A percentile compares a stretch with the other conserved stretches of the same genome.
These are phyloP conservation scores for Clavariopsis aquatica DNA, from an alignment of 495 filamentous ascomycete species.

Conservation along the genomic window DNA sequence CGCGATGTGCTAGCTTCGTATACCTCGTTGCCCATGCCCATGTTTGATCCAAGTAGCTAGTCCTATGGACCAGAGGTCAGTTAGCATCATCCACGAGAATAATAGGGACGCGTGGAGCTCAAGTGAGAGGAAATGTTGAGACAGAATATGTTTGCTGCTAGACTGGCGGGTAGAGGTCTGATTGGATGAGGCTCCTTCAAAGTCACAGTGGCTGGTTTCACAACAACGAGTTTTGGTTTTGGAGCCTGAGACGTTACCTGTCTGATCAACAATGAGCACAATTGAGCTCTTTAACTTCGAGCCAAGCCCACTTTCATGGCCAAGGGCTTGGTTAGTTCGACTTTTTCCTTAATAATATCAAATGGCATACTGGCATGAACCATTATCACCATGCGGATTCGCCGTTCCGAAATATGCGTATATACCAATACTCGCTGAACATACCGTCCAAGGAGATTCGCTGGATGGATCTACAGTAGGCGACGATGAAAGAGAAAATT, in stretches of 20 bases:
- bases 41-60: too few relatives aligned
- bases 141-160: neutral
- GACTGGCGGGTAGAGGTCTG: neutral
- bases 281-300: neutral
- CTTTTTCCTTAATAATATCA: neutral
- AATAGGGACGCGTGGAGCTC: too few relatives aligned
- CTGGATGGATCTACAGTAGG: neutral
- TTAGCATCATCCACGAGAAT: too few relatives aligned
- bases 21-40: too few relatives aligned
- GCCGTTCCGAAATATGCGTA: neutral
- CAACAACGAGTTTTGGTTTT: neutral
- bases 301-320: neutral
- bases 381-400: neutral
- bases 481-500: neutral
- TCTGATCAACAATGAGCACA: neutral
- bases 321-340: neutral
- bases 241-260: neutral
- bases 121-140: neutral
- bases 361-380: neutral
- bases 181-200: neutral
- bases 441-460: neutral
- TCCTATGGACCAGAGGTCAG: too few relatives aligned
- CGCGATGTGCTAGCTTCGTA: too few relatives aligned
- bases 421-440: neutral
- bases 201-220: neutral